These are phyloP conservation scores for Hortaea werneckii DNA, from an alignment of 2,329 filamentous ascomycete species.

Conservation along the genomic window DNA sequence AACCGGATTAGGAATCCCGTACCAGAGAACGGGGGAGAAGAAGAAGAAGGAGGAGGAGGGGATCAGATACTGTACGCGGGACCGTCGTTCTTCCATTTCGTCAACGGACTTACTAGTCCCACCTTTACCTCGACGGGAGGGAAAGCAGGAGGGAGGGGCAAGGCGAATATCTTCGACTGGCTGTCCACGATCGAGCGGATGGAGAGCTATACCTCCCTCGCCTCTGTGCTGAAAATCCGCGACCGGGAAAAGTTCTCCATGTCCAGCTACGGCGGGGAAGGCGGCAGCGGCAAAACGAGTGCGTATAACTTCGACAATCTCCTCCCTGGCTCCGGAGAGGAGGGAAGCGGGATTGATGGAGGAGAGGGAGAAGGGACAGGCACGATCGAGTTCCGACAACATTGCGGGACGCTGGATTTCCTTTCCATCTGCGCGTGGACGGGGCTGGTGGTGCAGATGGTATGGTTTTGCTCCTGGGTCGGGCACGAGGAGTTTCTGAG, in stretches of 20 bases:
- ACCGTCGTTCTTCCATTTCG: conserved; percentile 1
- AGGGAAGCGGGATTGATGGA: not conserved
- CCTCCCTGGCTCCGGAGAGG: not conserved
- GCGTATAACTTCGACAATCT: conserved; percentile 15
- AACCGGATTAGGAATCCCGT: conserved; percentile 1
- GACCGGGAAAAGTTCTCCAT: not conserved
- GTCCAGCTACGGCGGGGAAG: too few relatives aligned
- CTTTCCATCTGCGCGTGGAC: conserved; percentile 17
- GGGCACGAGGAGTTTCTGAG: too few relatives aligned
- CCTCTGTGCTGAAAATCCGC: conserved; percentile 2
- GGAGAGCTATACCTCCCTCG: conserved; percentile 1
- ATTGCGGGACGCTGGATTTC: conserved; percentile 17
- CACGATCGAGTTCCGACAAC: conserved; percentile 27
- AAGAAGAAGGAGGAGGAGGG: not conserved
- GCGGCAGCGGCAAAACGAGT: too few relatives aligned
- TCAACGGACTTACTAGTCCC: conserved; percentile 3
- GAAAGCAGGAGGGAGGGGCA: too few relatives aligned
- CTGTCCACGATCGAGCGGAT: conserved; percentile 6
- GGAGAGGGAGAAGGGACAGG: too few relatives aligned
- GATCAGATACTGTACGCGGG: too few relatives aligned
- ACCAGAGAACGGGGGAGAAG: not conserved
- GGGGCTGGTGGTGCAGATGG: too few relatives aligned
- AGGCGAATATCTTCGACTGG: conserved; percentile 8
- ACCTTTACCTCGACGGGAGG: not conserved
- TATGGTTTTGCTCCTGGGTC: too few relatives aligned